Evolutionary conservation across 1,284 basidiomycete genomes (phyloP).

Genomic region (Marasmius oreades): DNA sequence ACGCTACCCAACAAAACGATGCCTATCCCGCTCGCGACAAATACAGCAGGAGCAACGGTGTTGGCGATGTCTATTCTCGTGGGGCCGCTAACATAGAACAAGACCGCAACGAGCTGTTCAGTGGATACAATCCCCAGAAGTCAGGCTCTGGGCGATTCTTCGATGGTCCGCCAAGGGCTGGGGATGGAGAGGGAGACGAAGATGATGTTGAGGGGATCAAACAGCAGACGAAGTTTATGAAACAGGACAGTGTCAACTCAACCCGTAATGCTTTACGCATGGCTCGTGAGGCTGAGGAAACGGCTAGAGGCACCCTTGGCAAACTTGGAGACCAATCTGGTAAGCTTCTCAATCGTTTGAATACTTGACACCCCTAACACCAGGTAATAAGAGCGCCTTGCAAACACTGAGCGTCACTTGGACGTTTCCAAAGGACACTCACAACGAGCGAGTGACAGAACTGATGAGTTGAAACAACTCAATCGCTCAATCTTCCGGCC

Average conservation of each 20-base stretch:
- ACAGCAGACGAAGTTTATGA: constrained; percentile 85
- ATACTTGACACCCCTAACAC: background rate
- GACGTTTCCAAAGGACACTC: constrained; percentile 93
- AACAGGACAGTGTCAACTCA: constrained; percentile 91
- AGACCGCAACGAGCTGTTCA: constrained; percentile 74
- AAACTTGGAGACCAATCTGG: constrained; percentile 96
- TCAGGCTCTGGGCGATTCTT: constrained; percentile 61
- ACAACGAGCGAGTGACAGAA: constrained; percentile 87
- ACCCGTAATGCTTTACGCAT: constrained; percentile 92
- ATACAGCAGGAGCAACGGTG: constrained; percentile 47
- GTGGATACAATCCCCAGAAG: constrained; percentile 65
- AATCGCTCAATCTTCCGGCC: constrained; percentile 96
- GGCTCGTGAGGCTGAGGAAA: constrained; percentile 95
- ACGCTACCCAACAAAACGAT: constrained; percentile 26
- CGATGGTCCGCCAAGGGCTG: constrained; percentile 49
- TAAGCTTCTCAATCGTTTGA: constrained; percentile 33
- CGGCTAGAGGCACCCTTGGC: constrained; percentile 81
- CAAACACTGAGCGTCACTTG: constrained; percentile 94
- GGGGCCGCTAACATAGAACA: constrained; percentile 48
- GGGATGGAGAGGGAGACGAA: constrained; percentile 80
- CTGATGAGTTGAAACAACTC: constrained; percentile 90
- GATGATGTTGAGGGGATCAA: constrained; percentile 98
- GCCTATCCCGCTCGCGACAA: constrained; percentile 33
- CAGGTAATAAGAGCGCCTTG: constrained; percentile 72
- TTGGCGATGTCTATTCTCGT: constrained; percentile 62